Evolutionary conservation across 805 yeast species (phyloP).

Genomic region (Torulaspora delbrueckii): DNA sequence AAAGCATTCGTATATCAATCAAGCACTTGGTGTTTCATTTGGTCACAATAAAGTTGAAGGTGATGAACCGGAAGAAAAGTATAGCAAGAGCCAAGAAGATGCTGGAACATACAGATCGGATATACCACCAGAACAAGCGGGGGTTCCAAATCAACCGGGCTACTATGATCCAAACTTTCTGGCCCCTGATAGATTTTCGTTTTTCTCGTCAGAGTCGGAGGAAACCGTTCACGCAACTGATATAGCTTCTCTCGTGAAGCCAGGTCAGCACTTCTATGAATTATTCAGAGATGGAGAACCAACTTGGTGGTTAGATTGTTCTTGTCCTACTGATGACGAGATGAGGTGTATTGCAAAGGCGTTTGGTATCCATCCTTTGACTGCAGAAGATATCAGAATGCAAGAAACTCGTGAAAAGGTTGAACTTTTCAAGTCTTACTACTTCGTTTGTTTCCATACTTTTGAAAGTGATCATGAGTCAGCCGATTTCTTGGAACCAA

Average conservation of each 20-base stretch:
- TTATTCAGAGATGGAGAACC: slow-evolving; percentile 67
- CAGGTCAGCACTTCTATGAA: slow-evolving; percentile 60
- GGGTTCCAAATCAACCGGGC: neutral
- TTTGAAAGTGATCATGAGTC: slow-evolving; percentile 79
- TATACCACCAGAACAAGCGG: slow-evolving; percentile 1
- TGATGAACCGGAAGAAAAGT: slow-evolving; percentile 11
- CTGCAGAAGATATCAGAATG: slow-evolving; percentile 94
- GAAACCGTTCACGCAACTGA: slow-evolving; percentile 90
- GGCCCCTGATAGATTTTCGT: slow-evolving; percentile 75
- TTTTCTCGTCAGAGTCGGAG: slow-evolving; percentile 74
- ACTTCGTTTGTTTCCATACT: slow-evolving; percentile 95
- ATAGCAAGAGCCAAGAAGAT: neutral
- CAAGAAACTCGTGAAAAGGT: slow-evolving; percentile 97
- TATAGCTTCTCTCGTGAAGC: slow-evolving; percentile 66
- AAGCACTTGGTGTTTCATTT: slow-evolving; percentile 37
- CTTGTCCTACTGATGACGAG: slow-evolving; percentile 90
- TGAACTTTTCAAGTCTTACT: slow-evolving; percentile 82
- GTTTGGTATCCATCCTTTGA: slow-evolving; percentile 94
- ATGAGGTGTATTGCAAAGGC: slow-evolving; percentile 90
- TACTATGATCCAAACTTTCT: slow-evolving; percentile 12
- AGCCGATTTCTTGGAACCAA: slow-evolving; percentile 79
- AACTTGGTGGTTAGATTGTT: slow-evolving; percentile 95
- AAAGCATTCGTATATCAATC: neutral
- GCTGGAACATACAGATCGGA: neutral
- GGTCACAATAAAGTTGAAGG: slow-evolving; percentile 38